Base-by-base conservation (phyloP, 2,329 filamentous ascomycete species). In the Pseudogymnoascus sp. region DNA sequence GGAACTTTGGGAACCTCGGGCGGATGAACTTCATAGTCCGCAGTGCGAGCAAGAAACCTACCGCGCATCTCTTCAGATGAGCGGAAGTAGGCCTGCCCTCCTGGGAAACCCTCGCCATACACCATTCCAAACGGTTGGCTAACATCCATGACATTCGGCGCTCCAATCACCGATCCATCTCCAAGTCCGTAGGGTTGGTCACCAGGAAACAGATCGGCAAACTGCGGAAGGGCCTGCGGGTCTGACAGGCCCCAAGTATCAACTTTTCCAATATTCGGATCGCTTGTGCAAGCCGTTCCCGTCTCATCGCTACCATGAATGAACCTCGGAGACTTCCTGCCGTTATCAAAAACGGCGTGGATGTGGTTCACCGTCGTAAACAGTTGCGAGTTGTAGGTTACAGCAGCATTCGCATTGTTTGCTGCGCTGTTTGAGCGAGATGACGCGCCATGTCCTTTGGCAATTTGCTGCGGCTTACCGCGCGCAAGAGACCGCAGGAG, bases 131-230 rank as follows among this genome's bases (percentile, higher is more conserved):
- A 92, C 7, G 84, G 83, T 69, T 93, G 90, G 71, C 92, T 96
- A 36, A 96, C 84, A 71, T 96, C 92, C 88, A 97, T 92, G 36
- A 89, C 84, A 70, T 97, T 97, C 1, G 90, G 90, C 25, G 87
- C 78, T 13, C 89, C 91, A 8, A 91, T 86, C 60, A 86, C 72
- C 41, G 91, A 87, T 4, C 91, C 92, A 33, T 90, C 80, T 3
- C 90, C 91, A 59, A 92, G 73, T 2, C 93, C 93, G 74, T 89
- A 96, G 35, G 87, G 86, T 15, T 85, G 78, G 63, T 92, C 81
- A 5, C 88, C 86, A 2, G 90, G 86, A 67, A 88, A 88, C 35
- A 88, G 80, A 66, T 96, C 91, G 3, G 88, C 82, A 66, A 96
- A 88, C 70, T 95, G 91, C 38, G 86, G 80, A 66, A 92, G 88